A percentile compares a stretch with the other conserved stretches of the same genome.
Conservation (phyloP, 805 yeast species). For the Schizosaccharomyces pombe region ASM294v3 CU329670.1:1088501-1089000, state of each 20-base stretch:
- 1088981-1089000: too few species aligned
- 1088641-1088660: conserved; percentile 12
- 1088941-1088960: too few species aligned
- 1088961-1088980: too few species aligned
- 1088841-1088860: neutral
- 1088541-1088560: conserved; percentile 26
- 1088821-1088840: neutral
- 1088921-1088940: too few species aligned
- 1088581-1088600: conserved; percentile 33
- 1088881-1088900: too few species aligned
- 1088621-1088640: conserved; percentile 32
- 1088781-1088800: neutral
- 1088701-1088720: conserved; percentile 15
- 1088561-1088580: conserved; percentile 28
- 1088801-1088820: neutral
- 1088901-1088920: too few species aligned
- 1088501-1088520: conserved; percentile 60
- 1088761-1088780: neutral
- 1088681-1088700: conserved; percentile 18
- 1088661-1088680: neutral
- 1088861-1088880: neutral
- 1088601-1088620: conserved; percentile 34
- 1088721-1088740: conserved; percentile 12
- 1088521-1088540: conserved; percentile 52
- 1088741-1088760: neutral